These are phyloP conservation scores for Puccinia horiana DNA, from an alignment of 1,284 basidiomycete species.

Conservation along the genomic window DNA sequence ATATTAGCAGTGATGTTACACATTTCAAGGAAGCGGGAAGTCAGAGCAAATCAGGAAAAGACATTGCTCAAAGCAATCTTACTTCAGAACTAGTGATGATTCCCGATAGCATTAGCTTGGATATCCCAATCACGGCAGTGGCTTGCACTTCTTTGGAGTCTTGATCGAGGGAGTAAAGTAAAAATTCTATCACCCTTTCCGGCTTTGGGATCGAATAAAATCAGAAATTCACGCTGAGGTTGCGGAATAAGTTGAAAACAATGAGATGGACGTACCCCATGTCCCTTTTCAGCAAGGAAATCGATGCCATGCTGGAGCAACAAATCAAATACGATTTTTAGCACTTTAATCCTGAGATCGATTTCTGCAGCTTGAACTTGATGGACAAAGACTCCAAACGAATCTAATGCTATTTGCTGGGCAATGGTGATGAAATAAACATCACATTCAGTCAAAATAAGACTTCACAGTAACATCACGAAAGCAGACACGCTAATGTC, in stretches of 20 bases:
- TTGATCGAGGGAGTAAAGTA: slow-evolving; percentile 72
- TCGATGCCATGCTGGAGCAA: slow-evolving; percentile 83
- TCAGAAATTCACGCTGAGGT: not conserved
- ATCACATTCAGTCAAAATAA: slow-evolving; percentile 6
- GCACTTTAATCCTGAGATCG: slow-evolving; percentile 74
- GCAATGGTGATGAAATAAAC: not conserved
- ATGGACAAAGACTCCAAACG: slow-evolving; percentile 84
- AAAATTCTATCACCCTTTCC: slow-evolving; percentile 71
- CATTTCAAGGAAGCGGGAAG: not conserved
- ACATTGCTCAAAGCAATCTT: slow-evolving; percentile 51
- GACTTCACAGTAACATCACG: not conserved
- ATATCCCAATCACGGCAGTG: slow-evolving; percentile 76
- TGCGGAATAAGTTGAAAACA: not conserved
- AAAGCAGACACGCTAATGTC: not conserved
- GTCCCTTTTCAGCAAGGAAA: slow-evolving; percentile 64
- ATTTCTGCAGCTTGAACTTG: slow-evolving; percentile 78
- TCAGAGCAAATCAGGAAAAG: not conserved
- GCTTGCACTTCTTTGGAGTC: slow-evolving; percentile 78
- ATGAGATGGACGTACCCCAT: slow-evolving; percentile 57
- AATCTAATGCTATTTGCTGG: slow-evolving; percentile 83
- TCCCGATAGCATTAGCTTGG: slow-evolving; percentile 85
- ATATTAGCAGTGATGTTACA: not conserved
- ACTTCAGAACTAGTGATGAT: slow-evolving; percentile 75
- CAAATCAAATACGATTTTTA: slow-evolving; percentile 86
- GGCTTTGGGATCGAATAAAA: slow-evolving; percentile 61